Base-by-base conservation (phyloP, 768 basidiomycete species). In the Scleroderma citrinum region DNA sequence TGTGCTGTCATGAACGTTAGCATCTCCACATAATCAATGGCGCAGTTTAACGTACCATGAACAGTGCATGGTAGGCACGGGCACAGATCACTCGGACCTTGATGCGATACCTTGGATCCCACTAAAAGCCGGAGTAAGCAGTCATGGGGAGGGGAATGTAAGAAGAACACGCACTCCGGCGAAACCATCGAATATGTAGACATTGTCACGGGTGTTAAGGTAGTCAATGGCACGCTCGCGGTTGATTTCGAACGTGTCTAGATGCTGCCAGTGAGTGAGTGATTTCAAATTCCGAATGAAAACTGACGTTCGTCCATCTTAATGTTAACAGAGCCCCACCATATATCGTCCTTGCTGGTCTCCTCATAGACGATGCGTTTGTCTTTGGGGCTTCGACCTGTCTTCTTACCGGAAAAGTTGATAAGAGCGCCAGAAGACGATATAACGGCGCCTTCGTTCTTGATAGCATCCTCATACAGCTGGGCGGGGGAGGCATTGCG, bases 401-500 rank as follows among this genome's bases (percentile, higher is more conserved):
- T 98, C 78, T 99, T 99, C 79, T 97, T 98, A 26, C 96, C 96
- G 8, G 93, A 96, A 62, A 98, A 99, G 80, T 99, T 99, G 83
- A 99, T 99, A 60, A 99, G 76, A 20, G 96, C 93, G 44, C 96
- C 96, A 5, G 85, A 89, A 31, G 88, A 83, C 47, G 96, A 94
- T 72, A 99, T 88, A 74, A 99, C 90, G 59, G 96, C 96, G 49
- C 95, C 95, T 66, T 99, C 96, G 71, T 97, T 95, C 59, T 92
- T 85, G 74, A 98, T 85, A 59, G 96, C 96, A 60, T 99, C 96
- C 66, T 99, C 96, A 71, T 96, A 96, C 39, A 95, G 85, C 59
- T 85, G 79, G 1, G 94, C 90, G 37, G 85, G 82, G n/a, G 92
- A 80, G 1, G 92, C 92, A 57, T 95, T 95, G 70, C 92, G 89